Conservation (phyloP, 2,329 filamentous ascomycete species). For the Neophaeococcomyces mojaviensis region DNA sequence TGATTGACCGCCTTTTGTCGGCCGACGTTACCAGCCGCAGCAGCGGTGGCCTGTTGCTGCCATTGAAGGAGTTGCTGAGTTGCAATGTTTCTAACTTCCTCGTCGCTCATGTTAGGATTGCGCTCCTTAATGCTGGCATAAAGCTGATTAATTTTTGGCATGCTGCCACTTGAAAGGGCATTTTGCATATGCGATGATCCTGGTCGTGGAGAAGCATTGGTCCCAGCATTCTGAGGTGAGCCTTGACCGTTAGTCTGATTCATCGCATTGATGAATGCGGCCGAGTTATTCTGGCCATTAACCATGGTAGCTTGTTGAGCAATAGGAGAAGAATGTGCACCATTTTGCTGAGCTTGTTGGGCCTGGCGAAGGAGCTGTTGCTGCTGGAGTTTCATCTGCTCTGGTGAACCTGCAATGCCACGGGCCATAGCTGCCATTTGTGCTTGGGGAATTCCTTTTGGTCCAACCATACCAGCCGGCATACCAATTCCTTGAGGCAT, state of each 20-base stretch:
- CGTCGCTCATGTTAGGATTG: conserved; percentile 45
- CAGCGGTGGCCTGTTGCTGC: conserved; percentile 35
- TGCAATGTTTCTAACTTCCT: conserved; percentile 48
- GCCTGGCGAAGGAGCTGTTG: conserved; percentile 27
- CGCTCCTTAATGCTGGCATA: conserved; percentile 45
- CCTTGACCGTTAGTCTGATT: conserved; percentile 36
- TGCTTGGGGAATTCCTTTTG: conserved; percentile 53
- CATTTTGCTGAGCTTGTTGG: conserved; percentile 32
- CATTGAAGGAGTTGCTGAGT: conserved; percentile 43
- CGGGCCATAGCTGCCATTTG: conserved; percentile 45
- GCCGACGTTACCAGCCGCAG: conserved; percentile 23
- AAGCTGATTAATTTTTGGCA: conserved; percentile 48
- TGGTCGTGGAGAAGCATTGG: conserved; percentile 41
- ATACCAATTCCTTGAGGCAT: conserved; percentile 38
- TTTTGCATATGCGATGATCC: conserved; percentile 34
- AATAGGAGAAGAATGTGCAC: conserved; percentile 39
- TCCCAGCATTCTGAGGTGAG: conserved; percentile 36
- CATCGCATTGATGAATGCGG: conserved; percentile 39
- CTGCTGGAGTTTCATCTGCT: conserved; percentile 39
- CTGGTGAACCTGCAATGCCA: conserved; percentile 33
- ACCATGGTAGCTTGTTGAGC: conserved; percentile 30
- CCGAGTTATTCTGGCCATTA: conserved; percentile 33
- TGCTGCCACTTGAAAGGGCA: conserved; percentile 45
- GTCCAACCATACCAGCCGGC: conserved; percentile 45
- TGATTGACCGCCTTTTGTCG: conserved; percentile 37